A percentile compares a stretch with the other conserved stretches of the same genome.
These are phyloP conservation scores for Periglandula ipomoeae DNA, from an alignment of 2,329 filamentous ascomycete species.

Conservation along the genomic window DNA sequence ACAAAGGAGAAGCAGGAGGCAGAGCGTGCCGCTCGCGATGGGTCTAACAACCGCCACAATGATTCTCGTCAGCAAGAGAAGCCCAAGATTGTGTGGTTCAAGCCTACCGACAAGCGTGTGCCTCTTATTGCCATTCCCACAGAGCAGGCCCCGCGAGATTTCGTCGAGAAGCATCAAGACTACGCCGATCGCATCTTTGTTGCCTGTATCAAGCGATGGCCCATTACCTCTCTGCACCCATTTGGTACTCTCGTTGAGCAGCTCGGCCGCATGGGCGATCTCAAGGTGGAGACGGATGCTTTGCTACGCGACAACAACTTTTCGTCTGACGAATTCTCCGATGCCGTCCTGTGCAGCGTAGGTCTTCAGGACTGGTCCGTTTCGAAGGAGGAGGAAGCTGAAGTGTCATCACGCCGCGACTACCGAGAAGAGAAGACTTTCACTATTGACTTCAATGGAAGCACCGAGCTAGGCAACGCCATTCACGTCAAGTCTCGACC, in stretches of 20 bases:
- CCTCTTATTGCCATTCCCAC: slow-evolving; percentile 97
- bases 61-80: slow-evolving; percentile 81
- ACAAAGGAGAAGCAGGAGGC: slow-evolving; percentile 99
- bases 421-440: slow-evolving; percentile 84
- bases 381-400: slow-evolving; percentile 69
- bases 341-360: slow-evolving; percentile 88
- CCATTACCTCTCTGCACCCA: slow-evolving; percentile 97
- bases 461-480: slow-evolving; percentile 82
- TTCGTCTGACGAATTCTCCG: slow-evolving; percentile 91
- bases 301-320: slow-evolving; percentile 98
- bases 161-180: slow-evolving; percentile 96
- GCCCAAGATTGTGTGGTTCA: slow-evolving; percentile 99
- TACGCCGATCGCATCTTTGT: slow-evolving; percentile 98
- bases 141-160: slow-evolving; percentile 93
- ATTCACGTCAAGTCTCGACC: slow-evolving; percentile 79
- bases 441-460: slow-evolving; percentile 84
- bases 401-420: slow-evolving; percentile 69
- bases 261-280: slow-evolving; percentile 91
- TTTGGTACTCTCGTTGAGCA: slow-evolving; percentile 97
- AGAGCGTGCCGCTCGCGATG: slow-evolving; percentile 85
- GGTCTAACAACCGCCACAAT: slow-evolving; percentile 58
- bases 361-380: slow-evolving; percentile 88
- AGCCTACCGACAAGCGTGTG: slow-evolving; percentile 97
- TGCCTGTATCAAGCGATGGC: slow-evolving; percentile 98
- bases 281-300: slow-evolving; percentile 96